Evolutionary conservation across 768 basidiomycete genomes (phyloP).

Genomic region (Amanita thiersii): DNA sequence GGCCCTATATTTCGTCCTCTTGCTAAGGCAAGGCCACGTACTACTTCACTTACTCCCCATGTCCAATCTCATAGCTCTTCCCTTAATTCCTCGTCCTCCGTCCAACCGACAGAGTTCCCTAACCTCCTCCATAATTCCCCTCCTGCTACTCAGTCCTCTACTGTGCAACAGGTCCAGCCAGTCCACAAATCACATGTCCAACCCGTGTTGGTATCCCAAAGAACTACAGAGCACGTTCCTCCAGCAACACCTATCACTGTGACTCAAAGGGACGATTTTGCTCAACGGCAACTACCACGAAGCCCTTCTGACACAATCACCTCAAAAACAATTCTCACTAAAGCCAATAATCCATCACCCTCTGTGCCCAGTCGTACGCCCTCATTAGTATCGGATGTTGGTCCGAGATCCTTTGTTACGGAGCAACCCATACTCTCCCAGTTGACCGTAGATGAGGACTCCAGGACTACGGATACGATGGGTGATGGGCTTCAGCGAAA

Average conservation of each 20-base stretch:
- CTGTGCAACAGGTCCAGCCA: neutral
- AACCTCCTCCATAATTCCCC: neutral
- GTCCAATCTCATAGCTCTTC: neutral
- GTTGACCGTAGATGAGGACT: neutral
- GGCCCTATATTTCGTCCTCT: constrained; percentile 64
- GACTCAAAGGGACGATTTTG: neutral
- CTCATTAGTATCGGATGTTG: neutral
- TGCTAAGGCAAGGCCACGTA: constrained; percentile 43
- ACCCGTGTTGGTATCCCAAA: too few relatives aligned
- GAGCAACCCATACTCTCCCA: neutral
- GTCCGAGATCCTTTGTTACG: neutral
- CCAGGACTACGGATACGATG: neutral
- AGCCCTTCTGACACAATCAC: neutral
- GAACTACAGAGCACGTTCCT: too few relatives aligned
- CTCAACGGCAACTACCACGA: neutral
- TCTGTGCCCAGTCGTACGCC: too few relatives aligned
- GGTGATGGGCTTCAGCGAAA: constrained; percentile 13
- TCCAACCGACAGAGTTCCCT: too few relatives aligned
- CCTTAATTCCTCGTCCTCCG: neutral
- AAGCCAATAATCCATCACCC: too few relatives aligned
- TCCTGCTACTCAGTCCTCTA: neutral
- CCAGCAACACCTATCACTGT: constrained; percentile 2
- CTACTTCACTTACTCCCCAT: constrained; percentile 10
- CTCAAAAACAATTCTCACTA: too few relatives aligned
- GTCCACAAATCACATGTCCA: constrained; percentile 5